Percentiles rank a stretch among this genome's conserved stretches.
Evolutionary conservation across 2,329 filamentous ascomycete species (phyloP).

Genomic region (Aspergillus sp.): DNA sequence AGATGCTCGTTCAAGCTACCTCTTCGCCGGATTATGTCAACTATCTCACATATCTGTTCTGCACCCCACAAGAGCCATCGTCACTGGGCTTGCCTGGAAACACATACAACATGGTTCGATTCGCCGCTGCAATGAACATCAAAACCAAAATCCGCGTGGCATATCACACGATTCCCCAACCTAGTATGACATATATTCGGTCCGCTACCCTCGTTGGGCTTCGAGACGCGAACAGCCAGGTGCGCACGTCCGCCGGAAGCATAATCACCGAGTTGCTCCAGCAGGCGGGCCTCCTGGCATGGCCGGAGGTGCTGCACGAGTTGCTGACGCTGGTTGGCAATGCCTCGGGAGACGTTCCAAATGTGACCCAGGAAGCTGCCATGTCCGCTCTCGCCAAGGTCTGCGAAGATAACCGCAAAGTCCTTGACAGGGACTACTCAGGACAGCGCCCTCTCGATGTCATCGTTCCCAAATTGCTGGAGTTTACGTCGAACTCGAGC

Average conservation of each 20-base stretch:
- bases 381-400: slow-evolving; percentile 92
- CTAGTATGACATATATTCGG: slow-evolving; percentile 68
- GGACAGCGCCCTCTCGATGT: slow-evolving; percentile 81
- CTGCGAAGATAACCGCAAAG: slow-evolving; percentile 87
- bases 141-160: slow-evolving; percentile 81
- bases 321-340: slow-evolving; percentile 72
- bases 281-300: slow-evolving; percentile 74
- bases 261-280: slow-evolving; percentile 88
- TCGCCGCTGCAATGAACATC: slow-evolving; percentile 84
- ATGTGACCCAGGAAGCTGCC: slow-evolving; percentile 77
- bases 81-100: slow-evolving; percentile 47
- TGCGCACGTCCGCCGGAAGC: slow-evolving; percentile 82
- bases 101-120: slow-evolving; percentile 69
- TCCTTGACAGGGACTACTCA: slow-evolving; percentile 78
- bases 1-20: slow-evolving; percentile 93
- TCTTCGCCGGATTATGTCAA: slow-evolving; percentile 90
- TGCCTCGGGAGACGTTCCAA: slow-evolving; percentile 56
- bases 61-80: slow-evolving; percentile 55
- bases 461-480: slow-evolving; percentile 81
- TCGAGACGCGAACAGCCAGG: slow-evolving; percentile 71
- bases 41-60: slow-evolving; percentile 88
- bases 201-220: slow-evolving; percentile 69
- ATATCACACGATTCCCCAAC: slow-evolving; percentile 66
- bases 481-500: slow-evolving; percentile 69
- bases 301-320: slow-evolving; percentile 83